A percentile compares a stretch with the other conserved stretches of the same genome.
These are phyloP conservation scores for Tylopilus rubrobrunneus DNA, from an alignment of 768 basidiomycete genomes.

Conservation along the genomic window DNA sequence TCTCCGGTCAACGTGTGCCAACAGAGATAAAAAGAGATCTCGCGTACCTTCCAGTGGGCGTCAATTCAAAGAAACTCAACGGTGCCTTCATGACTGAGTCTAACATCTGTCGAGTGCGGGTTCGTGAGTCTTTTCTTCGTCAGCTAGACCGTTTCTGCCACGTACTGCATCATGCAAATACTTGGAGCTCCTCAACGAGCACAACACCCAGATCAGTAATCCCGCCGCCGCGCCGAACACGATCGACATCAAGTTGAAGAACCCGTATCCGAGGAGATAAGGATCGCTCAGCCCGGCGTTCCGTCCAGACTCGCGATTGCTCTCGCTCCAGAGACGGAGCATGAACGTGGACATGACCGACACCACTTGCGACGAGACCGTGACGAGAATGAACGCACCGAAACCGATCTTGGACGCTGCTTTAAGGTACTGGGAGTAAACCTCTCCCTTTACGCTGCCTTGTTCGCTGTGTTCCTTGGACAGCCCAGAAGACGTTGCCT, in stretches of 20 bases:
- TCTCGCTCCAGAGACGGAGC: slow-evolving; percentile 80
- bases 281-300: slow-evolving; percentile 53
- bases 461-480: slow-evolving; percentile 73
- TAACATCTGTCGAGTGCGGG: slow-evolving; percentile 56
- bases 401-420: slow-evolving; percentile 79
- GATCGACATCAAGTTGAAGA: slow-evolving; percentile 58
- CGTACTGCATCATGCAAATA: slow-evolving; percentile 73
- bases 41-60: slow-evolving; percentile 74
- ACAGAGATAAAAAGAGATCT: neutral
- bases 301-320: slow-evolving; percentile 56
- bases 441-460: no score
- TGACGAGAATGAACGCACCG: slow-evolving; percentile 55
- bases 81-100: slow-evolving; percentile 78
- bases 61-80: slow-evolving; percentile 84
- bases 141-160: neutral
- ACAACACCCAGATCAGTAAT: slow-evolving; percentile 72
- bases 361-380: slow-evolving; percentile 51
- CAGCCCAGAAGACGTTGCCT: slow-evolving; percentile 43
- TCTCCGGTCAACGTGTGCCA: neutral
- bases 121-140: neutral
- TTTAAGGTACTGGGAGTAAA: slow-evolving; percentile 75
- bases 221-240: slow-evolving; percentile 50
- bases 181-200: slow-evolving; percentile 69
- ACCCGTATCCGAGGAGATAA: slow-evolving; percentile 63
- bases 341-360: slow-evolving; percentile 60